phyloP scores from a whole-genome alignment of 75 land plant genomes.

The Selaginella tamariscina region DNA sequence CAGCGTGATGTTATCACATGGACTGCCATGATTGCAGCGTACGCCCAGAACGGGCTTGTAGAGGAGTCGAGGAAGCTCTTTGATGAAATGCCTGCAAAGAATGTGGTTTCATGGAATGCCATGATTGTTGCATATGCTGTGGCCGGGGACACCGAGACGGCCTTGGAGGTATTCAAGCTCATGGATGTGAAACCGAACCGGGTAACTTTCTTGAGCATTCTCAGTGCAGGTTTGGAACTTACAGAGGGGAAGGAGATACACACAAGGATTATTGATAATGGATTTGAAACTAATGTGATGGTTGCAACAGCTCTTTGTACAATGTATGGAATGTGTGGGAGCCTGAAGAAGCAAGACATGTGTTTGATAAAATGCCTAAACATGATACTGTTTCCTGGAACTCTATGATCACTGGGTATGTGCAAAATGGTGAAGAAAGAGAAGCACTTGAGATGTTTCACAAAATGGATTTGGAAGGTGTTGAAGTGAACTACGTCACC shows the following conservation, averaged over 20 bases:
- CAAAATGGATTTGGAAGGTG: background rate
- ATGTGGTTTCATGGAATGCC: slow-evolving; percentile 14
- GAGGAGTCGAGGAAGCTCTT: slow-evolving; percentile 14
- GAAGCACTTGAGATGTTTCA: background rate
- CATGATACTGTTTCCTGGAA: slow-evolving; percentile 44
- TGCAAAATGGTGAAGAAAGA: slow-evolving; percentile 31
- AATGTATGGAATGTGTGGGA: slow-evolving; percentile 22
- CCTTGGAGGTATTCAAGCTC: slow-evolving; percentile 14
- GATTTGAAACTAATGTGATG: slow-evolving; percentile 8
- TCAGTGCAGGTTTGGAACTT: background rate
- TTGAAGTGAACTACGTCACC: background rate
- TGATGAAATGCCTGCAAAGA: background rate
- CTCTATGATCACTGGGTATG: slow-evolving; percentile 39
- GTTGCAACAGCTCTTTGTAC: slow-evolving; percentile 21
- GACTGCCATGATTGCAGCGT: background rate
- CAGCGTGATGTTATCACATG: background rate
- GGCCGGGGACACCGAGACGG: background rate
- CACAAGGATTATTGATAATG: slow-evolving; percentile 3
- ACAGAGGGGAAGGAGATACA: slow-evolving; percentile 24
- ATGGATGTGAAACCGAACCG: slow-evolving; percentile 12
- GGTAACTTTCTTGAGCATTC: slow-evolving; percentile 11
- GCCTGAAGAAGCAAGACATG: slow-evolving; percentile 17
- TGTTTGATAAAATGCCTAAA: slow-evolving; percentile 26
- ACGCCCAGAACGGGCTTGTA: slow-evolving; percentile 5
- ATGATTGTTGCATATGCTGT: slow-evolving; percentile 15